Evolutionary conservation across 805 yeast genomes (phyloP).

Genomic region (Brettanomyces custersianus): DNA sequence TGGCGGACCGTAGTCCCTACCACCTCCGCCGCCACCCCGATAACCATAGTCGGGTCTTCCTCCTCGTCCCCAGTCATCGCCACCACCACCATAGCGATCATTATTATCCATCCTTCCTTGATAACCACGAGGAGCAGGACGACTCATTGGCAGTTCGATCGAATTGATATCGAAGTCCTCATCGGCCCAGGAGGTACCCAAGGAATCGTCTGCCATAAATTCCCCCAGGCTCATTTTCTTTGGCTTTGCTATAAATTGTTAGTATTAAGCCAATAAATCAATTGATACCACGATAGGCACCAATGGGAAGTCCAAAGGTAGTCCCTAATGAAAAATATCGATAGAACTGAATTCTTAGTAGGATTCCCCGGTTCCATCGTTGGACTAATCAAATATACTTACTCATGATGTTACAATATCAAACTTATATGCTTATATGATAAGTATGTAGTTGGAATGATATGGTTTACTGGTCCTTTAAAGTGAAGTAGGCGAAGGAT

Average conservation of each 20-base stretch:
- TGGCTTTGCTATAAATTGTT: constrained; percentile 13
- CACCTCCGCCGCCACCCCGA: constrained; percentile 2
- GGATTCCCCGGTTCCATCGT: too few relatives aligned
- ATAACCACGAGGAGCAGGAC: neutral
- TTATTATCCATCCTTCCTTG: neutral
- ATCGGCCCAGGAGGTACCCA: constrained; percentile 56
- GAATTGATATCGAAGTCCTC: constrained; percentile 59
- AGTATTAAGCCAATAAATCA: too few relatives aligned
- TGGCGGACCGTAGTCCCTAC: neutral
- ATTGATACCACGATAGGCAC: too few relatives aligned
- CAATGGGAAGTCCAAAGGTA: too few relatives aligned
- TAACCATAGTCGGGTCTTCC: neutral
- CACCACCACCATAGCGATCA: neutral
- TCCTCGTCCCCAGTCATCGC: neutral
- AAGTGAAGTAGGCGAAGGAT: too few relatives aligned
- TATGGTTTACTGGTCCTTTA: too few relatives aligned
- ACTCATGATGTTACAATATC: too few relatives aligned
- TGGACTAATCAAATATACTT: too few relatives aligned
- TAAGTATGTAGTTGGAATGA: too few relatives aligned
- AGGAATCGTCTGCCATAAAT: constrained; percentile 33
- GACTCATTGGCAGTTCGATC: constrained; percentile 35
- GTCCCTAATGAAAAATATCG: too few relatives aligned
- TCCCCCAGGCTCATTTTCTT: constrained; percentile 40
- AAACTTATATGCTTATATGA: too few relatives aligned
- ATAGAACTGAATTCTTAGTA: too few relatives aligned